Base-by-base conservation (phyloP, 495 filamentous ascomycete genomes). In the Xylaria longipes region DNA sequence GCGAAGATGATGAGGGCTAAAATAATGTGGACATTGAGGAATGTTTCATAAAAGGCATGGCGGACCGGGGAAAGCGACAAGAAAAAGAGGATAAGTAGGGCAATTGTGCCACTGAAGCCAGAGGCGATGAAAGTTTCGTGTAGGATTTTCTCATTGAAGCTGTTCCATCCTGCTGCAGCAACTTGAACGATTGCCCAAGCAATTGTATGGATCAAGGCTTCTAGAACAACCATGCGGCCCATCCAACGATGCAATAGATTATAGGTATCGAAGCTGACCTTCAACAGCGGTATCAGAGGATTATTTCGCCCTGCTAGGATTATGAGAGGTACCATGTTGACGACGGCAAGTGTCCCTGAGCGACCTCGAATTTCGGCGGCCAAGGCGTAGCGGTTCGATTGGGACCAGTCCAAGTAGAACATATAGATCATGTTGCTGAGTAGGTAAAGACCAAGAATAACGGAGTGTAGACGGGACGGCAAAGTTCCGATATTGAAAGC, bases 21-120 rank as follows among this genome's bases (percentile, higher is more conserved):
- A 31, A 88, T 82, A 72, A 97, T 92, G 80, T 99, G 96, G 29
- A 91, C 75, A 73, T 92, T 90, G 69, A 98, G 84, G 82, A 98
- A 99, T 0, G 91, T 93, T 81, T 98, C 97, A 80, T 99, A 98
- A 81, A 97, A 97, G 22, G 95, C 95, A 80, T 97, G 95, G 45
- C 96, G 89, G 54, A 99, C 75, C 5, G 93, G 88, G 1, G 93
- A 93, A 15, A 91, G 83, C 35, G 94, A 91, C 29, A 87, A 71
- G 54, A 94, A 74, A 33, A 91, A 71, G 41, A 94, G 75, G 71
- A 92, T 73, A 45, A 86, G 72, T 69, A 94, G 81, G 17, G 87
- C 87, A 20, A 88, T 76, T 17, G 88, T 87, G 8, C 84, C 87
- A 31, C 86, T 73, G 14, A 82, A 80, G 17, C 85, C 84, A 27